A percentile compares a stretch with the other conserved stretches of the same genome.
Evolutionary conservation across 768 basidiomycete genomes (phyloP).

Genomic region (Mycena indigotica): DNA sequence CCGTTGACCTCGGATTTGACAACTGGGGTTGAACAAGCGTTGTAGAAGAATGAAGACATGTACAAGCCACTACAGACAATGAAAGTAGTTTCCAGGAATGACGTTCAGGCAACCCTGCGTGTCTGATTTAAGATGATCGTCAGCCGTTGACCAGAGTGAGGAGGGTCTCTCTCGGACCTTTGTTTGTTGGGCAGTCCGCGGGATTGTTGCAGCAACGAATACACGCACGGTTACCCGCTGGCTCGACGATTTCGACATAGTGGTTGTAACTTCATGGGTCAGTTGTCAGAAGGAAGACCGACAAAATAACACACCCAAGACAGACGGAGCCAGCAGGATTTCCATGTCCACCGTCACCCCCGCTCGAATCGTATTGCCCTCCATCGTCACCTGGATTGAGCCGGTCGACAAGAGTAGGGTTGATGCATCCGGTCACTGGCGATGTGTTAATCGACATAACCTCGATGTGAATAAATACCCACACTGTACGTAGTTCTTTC

Average conservation of each 20-base stretch:
- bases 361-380: constrained; percentile 39
- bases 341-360: constrained; percentile 32
- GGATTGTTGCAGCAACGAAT: constrained; percentile 40
- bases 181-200: constrained; percentile 35
- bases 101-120: constrained; percentile 9
- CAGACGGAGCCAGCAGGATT: constrained; percentile 36
- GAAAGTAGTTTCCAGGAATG: constrained; percentile 5
- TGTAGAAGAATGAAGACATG: not conserved
- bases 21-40: constrained; percentile 1
- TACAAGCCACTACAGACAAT: not conserved
- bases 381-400: constrained; percentile 34
- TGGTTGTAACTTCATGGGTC: constrained; percentile 31
- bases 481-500: constrained; percentile 31
- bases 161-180: constrained; percentile 30
- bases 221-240: constrained; percentile 32
- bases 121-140: not conserved
- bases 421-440: constrained; percentile 37
- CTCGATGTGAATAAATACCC: constrained; percentile 6
- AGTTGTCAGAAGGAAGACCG: not conserved
- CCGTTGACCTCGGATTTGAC: not conserved
- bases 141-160: not conserved
- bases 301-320: constrained; percentile 26
- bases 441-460: not conserved
- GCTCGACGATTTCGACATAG: constrained; percentile 39
- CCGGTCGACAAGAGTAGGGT: constrained; percentile 25